Evolutionary conservation across 1,139 yeast genomes (phyloP).

Genomic region (Suhomyces chickasaworum): DNA sequence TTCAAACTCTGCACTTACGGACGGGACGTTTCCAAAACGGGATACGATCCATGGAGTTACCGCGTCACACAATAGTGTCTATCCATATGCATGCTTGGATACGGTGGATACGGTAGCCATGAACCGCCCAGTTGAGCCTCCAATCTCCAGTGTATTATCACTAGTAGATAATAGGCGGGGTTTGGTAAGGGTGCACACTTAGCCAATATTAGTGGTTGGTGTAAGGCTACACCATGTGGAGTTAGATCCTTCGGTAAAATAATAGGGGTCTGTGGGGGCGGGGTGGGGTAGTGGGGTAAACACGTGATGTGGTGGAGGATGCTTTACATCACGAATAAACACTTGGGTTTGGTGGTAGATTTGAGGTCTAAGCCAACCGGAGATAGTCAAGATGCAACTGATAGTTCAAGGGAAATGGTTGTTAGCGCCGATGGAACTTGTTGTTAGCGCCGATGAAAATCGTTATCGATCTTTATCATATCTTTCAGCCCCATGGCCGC

Average conservation of each 20-base stretch:
- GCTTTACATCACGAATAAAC: background rate
- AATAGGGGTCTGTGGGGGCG: constrained; percentile 6
- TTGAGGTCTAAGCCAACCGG: background rate
- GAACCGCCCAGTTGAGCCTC: background rate
- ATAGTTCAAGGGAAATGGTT: no score
- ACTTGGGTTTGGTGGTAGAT: background rate
- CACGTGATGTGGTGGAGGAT: background rate
- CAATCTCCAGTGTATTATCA: background rate
- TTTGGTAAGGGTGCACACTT: background rate
- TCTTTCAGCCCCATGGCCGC: no score
- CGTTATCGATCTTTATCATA: no score
- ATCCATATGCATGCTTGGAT: background rate
- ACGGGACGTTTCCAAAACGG: background rate
- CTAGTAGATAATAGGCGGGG: background rate
- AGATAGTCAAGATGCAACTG: no score
- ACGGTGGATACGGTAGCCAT: constrained; percentile 1
- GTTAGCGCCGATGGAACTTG: no score
- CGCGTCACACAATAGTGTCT: constrained; percentile 2
- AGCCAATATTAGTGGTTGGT: background rate
- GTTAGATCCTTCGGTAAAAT: constrained; percentile 1
- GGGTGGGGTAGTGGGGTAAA: constrained; percentile 1
- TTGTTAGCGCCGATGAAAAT: no score
- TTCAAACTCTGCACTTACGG: background rate
- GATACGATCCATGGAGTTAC: background rate
- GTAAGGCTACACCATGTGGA: background rate